phyloP scores from a whole-genome alignment of 371 early-diverging fungal species.

The Apophysomyces variabilis region DNA sequence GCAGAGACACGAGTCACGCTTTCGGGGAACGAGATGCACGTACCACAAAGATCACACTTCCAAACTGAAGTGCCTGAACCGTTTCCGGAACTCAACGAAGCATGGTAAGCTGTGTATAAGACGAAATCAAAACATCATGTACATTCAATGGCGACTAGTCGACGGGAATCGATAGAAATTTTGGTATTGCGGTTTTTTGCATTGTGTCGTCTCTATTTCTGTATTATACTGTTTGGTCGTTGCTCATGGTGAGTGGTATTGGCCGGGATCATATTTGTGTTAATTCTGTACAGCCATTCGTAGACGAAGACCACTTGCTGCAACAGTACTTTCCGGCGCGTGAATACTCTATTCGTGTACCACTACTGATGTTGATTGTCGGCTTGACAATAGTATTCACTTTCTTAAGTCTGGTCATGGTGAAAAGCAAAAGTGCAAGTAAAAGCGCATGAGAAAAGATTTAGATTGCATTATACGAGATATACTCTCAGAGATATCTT shows the following conservation, averaged over 20 bases:
- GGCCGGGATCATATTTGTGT: not conserved
- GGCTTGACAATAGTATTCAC: constrained; percentile 77
- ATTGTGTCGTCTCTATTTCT: constrained; percentile 73
- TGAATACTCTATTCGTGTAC: constrained; percentile 86
- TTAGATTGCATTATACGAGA: too few relatives aligned
- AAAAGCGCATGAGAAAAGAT: constrained; percentile 5
- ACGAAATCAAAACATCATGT: too few relatives aligned
- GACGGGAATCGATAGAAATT: constrained; percentile 73
- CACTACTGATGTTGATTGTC: constrained; percentile 79
- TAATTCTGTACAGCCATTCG: constrained; percentile 76
- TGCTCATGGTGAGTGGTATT: constrained; percentile 71
- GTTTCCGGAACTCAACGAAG: too few relatives aligned
- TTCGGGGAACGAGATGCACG: too few relatives aligned
- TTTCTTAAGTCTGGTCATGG: constrained; percentile 85
- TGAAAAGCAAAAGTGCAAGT: constrained; percentile 67
- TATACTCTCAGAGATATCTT: too few relatives aligned
- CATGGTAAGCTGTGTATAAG: too few relatives aligned
- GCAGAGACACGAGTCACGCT: too few relatives aligned
- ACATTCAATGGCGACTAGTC: too few relatives aligned
- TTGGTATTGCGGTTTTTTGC: constrained; percentile 78
- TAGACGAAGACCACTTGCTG: constrained; percentile 80
- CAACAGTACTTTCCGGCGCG: constrained; percentile 84
- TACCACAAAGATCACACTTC: too few relatives aligned
- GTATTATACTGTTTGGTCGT: constrained; percentile 91
- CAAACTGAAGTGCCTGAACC: too few relatives aligned